Evolutionary conservation across 208 protist genomes (phyloP).

Genomic region (Kentomonas sorsogonicus): DNA sequence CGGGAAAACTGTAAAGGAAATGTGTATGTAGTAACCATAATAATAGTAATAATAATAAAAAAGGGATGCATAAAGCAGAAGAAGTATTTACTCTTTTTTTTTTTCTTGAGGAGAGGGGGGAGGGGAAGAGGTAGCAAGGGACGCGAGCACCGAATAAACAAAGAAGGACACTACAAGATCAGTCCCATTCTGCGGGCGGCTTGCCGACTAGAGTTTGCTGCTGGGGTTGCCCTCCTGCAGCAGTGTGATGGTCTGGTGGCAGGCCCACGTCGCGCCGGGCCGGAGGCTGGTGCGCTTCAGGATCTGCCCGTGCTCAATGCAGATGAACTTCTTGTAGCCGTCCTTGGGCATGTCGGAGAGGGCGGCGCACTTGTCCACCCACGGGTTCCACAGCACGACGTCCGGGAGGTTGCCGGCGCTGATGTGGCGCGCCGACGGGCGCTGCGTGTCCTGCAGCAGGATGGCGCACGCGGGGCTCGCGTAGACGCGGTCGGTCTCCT

Average conservation of each 20-base stretch:
- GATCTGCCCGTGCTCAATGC: conserved; percentile 82
- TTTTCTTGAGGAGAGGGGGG: conserved; percentile 5
- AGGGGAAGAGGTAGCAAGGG: neutral
- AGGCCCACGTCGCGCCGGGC: conserved; percentile 52
- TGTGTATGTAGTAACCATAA: too few relatives aligned
- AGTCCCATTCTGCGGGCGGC: too few relatives aligned
- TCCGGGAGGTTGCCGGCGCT: conserved; percentile 51
- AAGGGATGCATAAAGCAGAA: neutral
- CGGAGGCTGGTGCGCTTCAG: conserved; percentile 46
- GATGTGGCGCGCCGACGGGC: conserved; percentile 19
- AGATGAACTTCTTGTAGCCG: conserved; percentile 80
- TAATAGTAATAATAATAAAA: neutral
- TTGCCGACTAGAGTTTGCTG: conserved; percentile 28
- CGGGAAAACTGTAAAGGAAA: too few relatives aligned
- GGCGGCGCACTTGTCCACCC: conserved; percentile 54
- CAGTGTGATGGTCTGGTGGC: conserved; percentile 40
- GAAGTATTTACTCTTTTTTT: neutral
- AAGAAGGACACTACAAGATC: neutral
- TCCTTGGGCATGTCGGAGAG: conserved; percentile 72
- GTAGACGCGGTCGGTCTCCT: conserved; percentile 82
- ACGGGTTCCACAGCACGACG: conserved; percentile 87
- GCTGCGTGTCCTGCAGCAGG: conserved; percentile 36
- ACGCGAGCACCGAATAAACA: neutral
- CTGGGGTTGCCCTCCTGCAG: conserved; percentile 30
- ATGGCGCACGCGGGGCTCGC: conserved; percentile 36